Conservation (phyloP, 176 grass and related monocot species). For the Oryza meyeriana region DNA sequence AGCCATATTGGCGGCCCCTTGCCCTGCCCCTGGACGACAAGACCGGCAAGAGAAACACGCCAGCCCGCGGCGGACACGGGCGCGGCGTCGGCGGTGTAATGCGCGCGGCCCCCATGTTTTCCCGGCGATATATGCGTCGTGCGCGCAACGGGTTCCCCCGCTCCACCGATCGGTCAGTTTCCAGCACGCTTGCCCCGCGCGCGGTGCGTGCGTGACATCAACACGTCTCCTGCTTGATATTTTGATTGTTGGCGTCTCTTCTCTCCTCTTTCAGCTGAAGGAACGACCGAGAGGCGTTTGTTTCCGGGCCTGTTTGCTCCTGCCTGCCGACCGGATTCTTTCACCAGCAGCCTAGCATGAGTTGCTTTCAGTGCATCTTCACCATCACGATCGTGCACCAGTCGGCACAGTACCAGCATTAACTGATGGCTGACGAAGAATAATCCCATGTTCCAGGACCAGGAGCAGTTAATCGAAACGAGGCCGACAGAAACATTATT, state of each 20-base stretch:
- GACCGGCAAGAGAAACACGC: too few relatives aligned
- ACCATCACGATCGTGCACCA: neutral
- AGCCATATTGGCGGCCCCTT: too few relatives aligned
- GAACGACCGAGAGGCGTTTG: too few relatives aligned
- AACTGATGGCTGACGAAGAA: neutral
- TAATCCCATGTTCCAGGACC: neutral
- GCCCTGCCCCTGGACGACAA: too few relatives aligned
- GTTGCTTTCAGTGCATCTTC: neutral
- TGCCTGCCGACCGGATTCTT: neutral
- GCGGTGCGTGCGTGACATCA: neutral
- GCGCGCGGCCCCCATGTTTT: too few relatives aligned
- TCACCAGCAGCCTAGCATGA: too few relatives aligned
- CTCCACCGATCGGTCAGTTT: neutral
- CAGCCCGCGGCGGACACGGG: too few relatives aligned
- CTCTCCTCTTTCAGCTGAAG: neutral
- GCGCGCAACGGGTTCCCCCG: neutral
- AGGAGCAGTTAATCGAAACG: neutral
- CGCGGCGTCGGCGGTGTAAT: too few relatives aligned
- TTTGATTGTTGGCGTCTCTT: neutral
- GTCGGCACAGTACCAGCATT: too few relatives aligned
- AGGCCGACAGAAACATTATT: neutral
- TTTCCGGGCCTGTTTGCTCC: too few relatives aligned
- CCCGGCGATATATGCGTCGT: neutral
- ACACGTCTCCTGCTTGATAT: neutral
- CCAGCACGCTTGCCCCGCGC: neutral